These are phyloP conservation scores for Penicillium soppii DNA, from an alignment of 495 filamentous ascomycete genomes.

Conservation along the genomic window DNA sequence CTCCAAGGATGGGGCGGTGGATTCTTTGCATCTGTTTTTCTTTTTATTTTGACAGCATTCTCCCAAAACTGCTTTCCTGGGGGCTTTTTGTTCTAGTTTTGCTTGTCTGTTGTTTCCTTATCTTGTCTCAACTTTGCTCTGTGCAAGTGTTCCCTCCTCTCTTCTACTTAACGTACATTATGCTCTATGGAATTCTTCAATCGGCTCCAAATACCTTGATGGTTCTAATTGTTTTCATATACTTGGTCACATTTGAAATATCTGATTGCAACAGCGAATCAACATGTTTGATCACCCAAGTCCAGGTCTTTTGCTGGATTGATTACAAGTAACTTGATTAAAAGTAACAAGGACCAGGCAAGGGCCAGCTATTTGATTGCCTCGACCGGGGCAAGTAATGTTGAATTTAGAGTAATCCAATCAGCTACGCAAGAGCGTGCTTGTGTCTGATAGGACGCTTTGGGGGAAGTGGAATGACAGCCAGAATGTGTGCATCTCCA, in stretches of 20 bases:
- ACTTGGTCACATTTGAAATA: background rate
- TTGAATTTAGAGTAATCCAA: too few relatives aligned
- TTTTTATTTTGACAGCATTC: conserved; percentile 3
- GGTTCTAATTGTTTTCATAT: background rate
- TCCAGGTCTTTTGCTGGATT: too few relatives aligned
- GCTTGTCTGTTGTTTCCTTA: conserved; percentile 7
- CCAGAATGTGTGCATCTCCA: too few relatives aligned
- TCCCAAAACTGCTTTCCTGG: conserved; percentile 17
- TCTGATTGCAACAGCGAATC: too few relatives aligned
- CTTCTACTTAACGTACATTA: conserved; percentile 28
- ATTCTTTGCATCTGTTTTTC: conserved; percentile 7
- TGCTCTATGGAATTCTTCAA: conserved; percentile 27
- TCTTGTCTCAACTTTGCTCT: conserved; percentile 14
- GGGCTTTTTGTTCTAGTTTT: conserved; percentile 16
- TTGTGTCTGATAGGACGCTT: too few relatives aligned
- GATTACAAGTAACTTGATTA: too few relatives aligned
- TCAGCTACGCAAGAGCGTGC: too few relatives aligned
- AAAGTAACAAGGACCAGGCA: too few relatives aligned
- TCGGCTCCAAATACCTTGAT: background rate
- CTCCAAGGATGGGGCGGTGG: conserved; percentile 7
- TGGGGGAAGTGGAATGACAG: too few relatives aligned
- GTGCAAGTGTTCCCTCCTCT: conserved; percentile 10
- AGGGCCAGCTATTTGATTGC: too few relatives aligned
- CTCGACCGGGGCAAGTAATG: too few relatives aligned
- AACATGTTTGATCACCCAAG: too few relatives aligned